phyloP scores from a whole-genome alignment of 2,329 filamentous ascomycete species.

The Colletotrichum godetiae region DNA sequence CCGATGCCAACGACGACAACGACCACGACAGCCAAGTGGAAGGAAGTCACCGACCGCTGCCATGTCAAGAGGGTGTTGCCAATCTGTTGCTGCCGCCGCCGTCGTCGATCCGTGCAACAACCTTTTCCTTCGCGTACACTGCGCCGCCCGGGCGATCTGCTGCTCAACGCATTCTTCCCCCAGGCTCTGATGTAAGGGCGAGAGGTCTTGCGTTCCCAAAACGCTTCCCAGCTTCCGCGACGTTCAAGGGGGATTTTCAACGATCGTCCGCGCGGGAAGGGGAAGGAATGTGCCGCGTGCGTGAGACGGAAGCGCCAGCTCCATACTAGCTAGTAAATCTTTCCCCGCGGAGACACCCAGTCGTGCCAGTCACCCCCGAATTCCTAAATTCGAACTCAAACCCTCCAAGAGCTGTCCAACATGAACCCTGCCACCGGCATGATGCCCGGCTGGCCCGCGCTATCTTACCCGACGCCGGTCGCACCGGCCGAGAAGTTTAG shows the following conservation, averaged over 20 bases:
- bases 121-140: not conserved
- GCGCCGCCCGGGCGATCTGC: conserved; percentile 14
- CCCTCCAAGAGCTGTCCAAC: not conserved
- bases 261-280: conserved; percentile 17
- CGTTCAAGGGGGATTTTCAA: conserved; percentile 26
- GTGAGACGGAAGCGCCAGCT: conserved; percentile 4
- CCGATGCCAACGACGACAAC: not conserved
- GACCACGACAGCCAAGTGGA: not conserved
- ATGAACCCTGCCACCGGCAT: not conserved
- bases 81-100: not conserved
- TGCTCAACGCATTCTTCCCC: conserved; percentile 1
- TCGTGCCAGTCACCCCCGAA: not conserved
- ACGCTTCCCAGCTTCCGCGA: conserved; percentile 25
- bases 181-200: not conserved
- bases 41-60: not conserved
- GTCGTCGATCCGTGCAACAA: conserved; percentile 28
- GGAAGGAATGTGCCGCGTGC: conserved; percentile 19
- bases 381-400: not conserved
- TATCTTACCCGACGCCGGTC: not conserved
- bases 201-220: not conserved
- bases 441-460: not conserved
- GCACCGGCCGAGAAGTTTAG: conserved; percentile 5
- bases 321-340: not conserved
- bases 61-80: not conserved
- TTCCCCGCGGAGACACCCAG: conserved; percentile 8